Base-by-base conservation (phyloP, 768 basidiomycete species). In the Daedalea quercina region DNA sequence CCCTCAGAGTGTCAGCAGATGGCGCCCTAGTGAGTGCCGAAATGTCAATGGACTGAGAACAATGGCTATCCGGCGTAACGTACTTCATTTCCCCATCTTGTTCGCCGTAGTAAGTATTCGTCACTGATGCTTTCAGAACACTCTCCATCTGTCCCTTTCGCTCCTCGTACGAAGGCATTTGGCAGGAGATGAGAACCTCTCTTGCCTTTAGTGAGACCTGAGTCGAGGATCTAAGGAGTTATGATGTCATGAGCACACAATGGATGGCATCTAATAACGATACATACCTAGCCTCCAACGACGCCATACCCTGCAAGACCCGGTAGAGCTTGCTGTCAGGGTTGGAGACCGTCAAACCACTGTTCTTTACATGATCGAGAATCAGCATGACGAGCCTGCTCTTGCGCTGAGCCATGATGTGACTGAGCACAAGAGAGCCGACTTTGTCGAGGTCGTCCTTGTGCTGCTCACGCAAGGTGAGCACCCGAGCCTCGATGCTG, bases 81-180 rank as follows among this genome's bases (percentile, higher is more conserved):
- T 65, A 83, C 87, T 82, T 81, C 53, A 82, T 74, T 19, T 76
- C 74, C 34, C 73, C 65, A 3, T 80, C 86, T 42, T 80, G 78
- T 69, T 96, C 94, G 55, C 95, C 96, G 63, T 99, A 98, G 63
- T 84, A 87, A 59, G 84, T 88, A 52, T 84, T 86, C 17, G 84
- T 83, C 48, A 96, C 89, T 0, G 96, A 89, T 24, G 85, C 79
- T 70, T 88, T 92, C 45, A 99, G 78, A 50, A 99, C 87, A 24
- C 84, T 76, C 73, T 96, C 94, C 90, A 99, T 95, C 69, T 99
- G 96, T 24, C 82, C 74, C 40, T 85, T 75, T 53, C 96, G 87
- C 68, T 98, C 96, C 63, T 97, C 94, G 65, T 91, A 95, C 13
- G 94, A 95, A 4, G 96, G 96, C 81, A 99, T 88, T 67, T 95